A percentile compares a stretch with the other conserved stretches of the same genome.
Evolutionary conservation across 805 yeast species (phyloP).

Genomic region (Citeromyces nyonsensis): DNA sequence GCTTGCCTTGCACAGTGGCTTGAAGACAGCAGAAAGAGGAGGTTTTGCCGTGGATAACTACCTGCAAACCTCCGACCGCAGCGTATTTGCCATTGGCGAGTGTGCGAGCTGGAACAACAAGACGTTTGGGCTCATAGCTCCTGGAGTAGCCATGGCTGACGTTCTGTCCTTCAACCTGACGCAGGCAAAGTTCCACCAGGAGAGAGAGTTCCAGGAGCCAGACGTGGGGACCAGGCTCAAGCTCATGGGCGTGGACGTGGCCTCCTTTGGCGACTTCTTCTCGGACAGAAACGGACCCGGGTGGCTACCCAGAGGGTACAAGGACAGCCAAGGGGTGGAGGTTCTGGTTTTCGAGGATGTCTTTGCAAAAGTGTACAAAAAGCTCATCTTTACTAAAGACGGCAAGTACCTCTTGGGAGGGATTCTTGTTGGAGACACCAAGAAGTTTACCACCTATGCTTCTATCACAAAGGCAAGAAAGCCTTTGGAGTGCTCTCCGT

Average conservation of each 20-base stretch:
- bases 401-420: constrained; percentile 21
- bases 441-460: constrained; percentile 15
- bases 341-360: constrained; percentile 16
- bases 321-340: constrained; percentile 6
- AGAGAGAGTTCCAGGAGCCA: constrained; percentile 15
- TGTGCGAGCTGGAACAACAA: constrained; percentile 20
- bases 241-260: constrained; percentile 21
- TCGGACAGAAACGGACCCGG: constrained; percentile 18
- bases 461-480: constrained; percentile 13
- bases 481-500: constrained; percentile 14
- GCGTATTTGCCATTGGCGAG: constrained; percentile 18
- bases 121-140: constrained; percentile 20
- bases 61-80: constrained; percentile 12
- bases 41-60: constrained; percentile 14
- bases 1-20: constrained; percentile 10
- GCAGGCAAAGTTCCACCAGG: constrained; percentile 16
- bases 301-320: constrained; percentile 14
- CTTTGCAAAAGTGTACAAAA: constrained; percentile 16
- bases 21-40: constrained; percentile 11
- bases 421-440: constrained; percentile 17
- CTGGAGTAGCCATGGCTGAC: constrained; percentile 22
- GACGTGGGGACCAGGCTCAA: constrained; percentile 18
- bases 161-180: constrained; percentile 17
- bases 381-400: constrained; percentile 16
- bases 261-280: constrained; percentile 21